A percentile compares a stretch with the other conserved stretches of the same genome.
These are phyloP conservation scores for Pichia sp. DNA, from an alignment of 1,139 yeast genomes.

Conservation along the genomic window DNA sequence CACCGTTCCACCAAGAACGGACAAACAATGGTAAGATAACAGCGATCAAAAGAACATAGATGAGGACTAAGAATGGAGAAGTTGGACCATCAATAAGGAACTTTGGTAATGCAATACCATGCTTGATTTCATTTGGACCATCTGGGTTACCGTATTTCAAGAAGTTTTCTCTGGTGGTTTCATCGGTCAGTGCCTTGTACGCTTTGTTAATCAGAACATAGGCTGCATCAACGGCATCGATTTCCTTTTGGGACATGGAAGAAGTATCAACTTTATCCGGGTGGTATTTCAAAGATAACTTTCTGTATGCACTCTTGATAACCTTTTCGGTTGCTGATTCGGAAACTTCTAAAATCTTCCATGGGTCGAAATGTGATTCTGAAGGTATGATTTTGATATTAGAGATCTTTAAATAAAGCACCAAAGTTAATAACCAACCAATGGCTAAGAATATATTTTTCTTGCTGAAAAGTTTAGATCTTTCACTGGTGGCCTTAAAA, in stretches of 20 bases:
- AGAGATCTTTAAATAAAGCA: conserved; percentile 49
- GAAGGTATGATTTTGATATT: conserved; percentile 36
- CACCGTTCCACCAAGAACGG: conserved; percentile 86
- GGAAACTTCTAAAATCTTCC: conserved; percentile 76
- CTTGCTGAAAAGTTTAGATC: conserved; percentile 41
- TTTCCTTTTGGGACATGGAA: conserved; percentile 58
- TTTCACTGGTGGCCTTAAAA: conserved; percentile 39
- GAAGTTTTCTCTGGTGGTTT: conserved; percentile 76
- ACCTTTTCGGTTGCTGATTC: conserved; percentile 71
- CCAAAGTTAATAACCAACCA: conserved; percentile 69
- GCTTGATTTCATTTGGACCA: conserved; percentile 93
- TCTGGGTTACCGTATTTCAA: conserved; percentile 95
- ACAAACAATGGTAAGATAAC: conserved; percentile 77
- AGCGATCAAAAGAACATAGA: conserved; percentile 74
- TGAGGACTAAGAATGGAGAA: conserved; percentile 58
- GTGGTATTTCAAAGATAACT: conserved; percentile 82
- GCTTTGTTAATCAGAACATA: conserved; percentile 89
- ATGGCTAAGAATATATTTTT: conserved; percentile 45
- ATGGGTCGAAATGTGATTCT: conserved; percentile 76
- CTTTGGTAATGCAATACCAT: conserved; percentile 95
- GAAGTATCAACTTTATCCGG: conserved; percentile 82
- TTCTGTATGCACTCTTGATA: conserved; percentile 80
- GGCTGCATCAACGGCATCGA: conserved; percentile 61
- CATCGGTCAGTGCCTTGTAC: conserved; percentile 93
- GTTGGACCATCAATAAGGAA: conserved; percentile 85